Evolutionary conservation across 306 rosid genomes (phyloP).

Genomic region (Rosa chinensis): DNA sequence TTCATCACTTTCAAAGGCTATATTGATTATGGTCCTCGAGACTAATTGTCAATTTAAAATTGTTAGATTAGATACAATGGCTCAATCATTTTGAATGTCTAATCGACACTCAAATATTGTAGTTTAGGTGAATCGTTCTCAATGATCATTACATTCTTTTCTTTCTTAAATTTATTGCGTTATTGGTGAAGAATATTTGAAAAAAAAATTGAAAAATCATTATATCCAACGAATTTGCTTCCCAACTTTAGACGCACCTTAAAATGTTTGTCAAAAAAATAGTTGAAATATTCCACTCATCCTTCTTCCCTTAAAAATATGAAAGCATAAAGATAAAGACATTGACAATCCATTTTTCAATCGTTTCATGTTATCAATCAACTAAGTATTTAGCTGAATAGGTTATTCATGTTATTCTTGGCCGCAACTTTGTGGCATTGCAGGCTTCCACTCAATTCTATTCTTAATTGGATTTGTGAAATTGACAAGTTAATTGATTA

Average conservation of each 20-base stretch:
- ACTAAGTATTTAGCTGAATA: constrained; percentile 1
- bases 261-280: constrained; percentile 6
- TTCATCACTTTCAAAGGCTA: not conserved
- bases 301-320: constrained; percentile 19
- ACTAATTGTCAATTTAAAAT: not conserved
- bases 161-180: not conserved
- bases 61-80: not conserved
- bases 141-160: not conserved
- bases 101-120: not conserved
- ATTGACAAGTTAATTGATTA: constrained; percentile 19
- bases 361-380: not conserved
- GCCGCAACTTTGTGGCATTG: not conserved
- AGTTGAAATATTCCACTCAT: constrained; percentile 19
- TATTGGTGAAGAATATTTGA: not conserved
- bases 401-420: not conserved
- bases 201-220: not conserved
- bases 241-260: constrained; percentile 19
- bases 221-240: constrained; percentile 12
- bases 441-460: constrained; percentile 12
- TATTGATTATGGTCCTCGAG: not conserved
- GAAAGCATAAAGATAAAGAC: not conserved
- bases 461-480: not conserved
- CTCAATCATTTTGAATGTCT: not conserved
- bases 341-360: not conserved
- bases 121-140: not conserved